Percentiles rank a stretch among this genome's conserved stretches.
phyloP scores from a whole-genome alignment of 1,284 basidiomycete species.

The Phylloporus sp. region DNA sequence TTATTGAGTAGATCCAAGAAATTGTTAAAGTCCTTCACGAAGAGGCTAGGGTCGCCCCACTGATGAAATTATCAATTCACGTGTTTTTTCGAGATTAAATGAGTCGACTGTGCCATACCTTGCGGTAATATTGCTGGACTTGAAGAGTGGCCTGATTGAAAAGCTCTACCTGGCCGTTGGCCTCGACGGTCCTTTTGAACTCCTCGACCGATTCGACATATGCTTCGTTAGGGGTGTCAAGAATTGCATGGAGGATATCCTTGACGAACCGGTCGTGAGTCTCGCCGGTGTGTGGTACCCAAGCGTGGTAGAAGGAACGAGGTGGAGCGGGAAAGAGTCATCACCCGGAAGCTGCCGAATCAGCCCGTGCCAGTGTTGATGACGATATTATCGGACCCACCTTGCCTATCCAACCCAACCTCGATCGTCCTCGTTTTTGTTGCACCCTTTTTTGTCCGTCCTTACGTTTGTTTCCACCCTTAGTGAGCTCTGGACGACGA shows the following conservation, averaged over 20 bases:
- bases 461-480: too few species aligned
- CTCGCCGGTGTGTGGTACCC: background rate
- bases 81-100: too few species aligned
- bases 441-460: too few species aligned
- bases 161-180: background rate
- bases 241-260: too few species aligned
- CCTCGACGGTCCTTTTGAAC: background rate
- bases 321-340: too few species aligned
- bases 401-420: too few species aligned
- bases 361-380: too few species aligned
- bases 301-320: background rate
- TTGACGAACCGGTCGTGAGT: background rate
- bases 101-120: background rate
- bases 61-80: slow-evolving; percentile 4
- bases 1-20: background rate
- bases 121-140: background rate
- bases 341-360: too few species aligned
- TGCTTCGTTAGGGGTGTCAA: too few species aligned
- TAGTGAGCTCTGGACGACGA: too few species aligned
- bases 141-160: background rate
- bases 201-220: background rate
- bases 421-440: too few species aligned
- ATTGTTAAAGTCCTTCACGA: background rate
- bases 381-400: too few species aligned
- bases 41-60: background rate